Evolutionary conservation across 768 basidiomycete genomes (phyloP), one percentile per base, ranked within the genome.

Genomic region (Crassisporium funariophilum): DNA sequence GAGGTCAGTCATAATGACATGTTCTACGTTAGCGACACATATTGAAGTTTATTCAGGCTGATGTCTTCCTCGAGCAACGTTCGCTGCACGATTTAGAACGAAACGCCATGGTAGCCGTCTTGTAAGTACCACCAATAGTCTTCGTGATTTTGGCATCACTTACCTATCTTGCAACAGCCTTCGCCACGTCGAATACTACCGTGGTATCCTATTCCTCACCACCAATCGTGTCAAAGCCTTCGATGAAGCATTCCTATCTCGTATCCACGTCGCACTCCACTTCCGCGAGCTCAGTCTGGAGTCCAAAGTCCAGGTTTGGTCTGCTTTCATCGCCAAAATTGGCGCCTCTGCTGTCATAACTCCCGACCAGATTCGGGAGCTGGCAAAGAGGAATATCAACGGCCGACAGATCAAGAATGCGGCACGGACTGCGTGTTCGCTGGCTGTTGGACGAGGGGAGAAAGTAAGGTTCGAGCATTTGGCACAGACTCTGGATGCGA

Each of bases 41-140:
- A 31, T 31, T n/a, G n/a, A n/a, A n/a, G n/a, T n/a, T n/a, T n/a
- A n/a, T 31, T 31, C 5, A 31, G 29, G 82, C 83, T 4, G 84
- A 88, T 62, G 83, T 88, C 4, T 88, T 86, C 76, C 72, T 88
- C 22, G 84, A 86, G 56, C 78, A 81, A 59, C 78, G 84, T 5
- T 81, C 81, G 3, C 66, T 84, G 29, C 79, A 83, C 45, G 79
- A 85, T 56, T 59, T 86, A 10, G 74, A 82, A 55, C 73, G 84
- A 9, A 88, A 86, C 53, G 84, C 84, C 1, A 83, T 86, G 77
- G 83, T 88, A 5, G 83, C 83, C 3, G 83, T 85, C 10, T 86
- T 83, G 75, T 77, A 58, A 52, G 71, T 59, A 36, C 25, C 19
- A 15, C 33, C 11, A 11, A 24, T 22, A 25, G 21, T 49, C 24